Evolutionary conservation across 164 flowering plant species (phyloP), one percentile per base, ranked within the genome.

Genomic region (Echeveria elegans): DNA sequence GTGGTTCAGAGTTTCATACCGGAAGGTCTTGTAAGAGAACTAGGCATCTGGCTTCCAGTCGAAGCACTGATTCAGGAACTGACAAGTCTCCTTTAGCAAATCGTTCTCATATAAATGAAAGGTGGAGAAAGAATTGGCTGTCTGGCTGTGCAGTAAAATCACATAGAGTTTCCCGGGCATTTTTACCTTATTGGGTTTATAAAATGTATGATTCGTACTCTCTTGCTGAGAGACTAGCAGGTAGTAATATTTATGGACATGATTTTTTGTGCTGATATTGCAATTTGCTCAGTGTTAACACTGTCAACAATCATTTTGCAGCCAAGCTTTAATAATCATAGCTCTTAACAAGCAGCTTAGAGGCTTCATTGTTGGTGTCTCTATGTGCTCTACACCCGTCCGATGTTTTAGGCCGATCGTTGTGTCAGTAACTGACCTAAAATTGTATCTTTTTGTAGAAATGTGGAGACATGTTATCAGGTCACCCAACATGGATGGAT

Each of bases 161-260:
- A 24, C 78, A 65, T 38, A 73, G 77, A 64, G 80, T 78, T 74
- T 73, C 92, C 36, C 86, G 77, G 75, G 84, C 96, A 60, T 94
- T 80, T 72, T 94, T 85, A 90, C 97, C 97, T 8, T 64, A 67
- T 66, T 94, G 99, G 99, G 97, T 89, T 32, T 94, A 88, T 69
- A 79, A 77, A n/a, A 89, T 91, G 99, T 83, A 86, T 76, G 99
- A 94, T 75, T 88, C 96, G 0, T 87, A 82, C 72, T 78, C 48
- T 72, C 99, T 94, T 75, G 92, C 97, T 66, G 77, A 83, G 69
- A 84, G 77, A 66, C 89, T 82, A 19, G 90, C 94, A 74, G 96
- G 99, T 94, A 81, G 36, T 61, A 37, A 67, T n/a, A n/a, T n/a
- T n/a, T n/a, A n/a, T n/a, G n/a, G n/a, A n/a, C n/a, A n/a, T n/a